Base-by-base conservation (phyloP, 73 alveolate genomes). In the Effrenium voratum region DNA sequence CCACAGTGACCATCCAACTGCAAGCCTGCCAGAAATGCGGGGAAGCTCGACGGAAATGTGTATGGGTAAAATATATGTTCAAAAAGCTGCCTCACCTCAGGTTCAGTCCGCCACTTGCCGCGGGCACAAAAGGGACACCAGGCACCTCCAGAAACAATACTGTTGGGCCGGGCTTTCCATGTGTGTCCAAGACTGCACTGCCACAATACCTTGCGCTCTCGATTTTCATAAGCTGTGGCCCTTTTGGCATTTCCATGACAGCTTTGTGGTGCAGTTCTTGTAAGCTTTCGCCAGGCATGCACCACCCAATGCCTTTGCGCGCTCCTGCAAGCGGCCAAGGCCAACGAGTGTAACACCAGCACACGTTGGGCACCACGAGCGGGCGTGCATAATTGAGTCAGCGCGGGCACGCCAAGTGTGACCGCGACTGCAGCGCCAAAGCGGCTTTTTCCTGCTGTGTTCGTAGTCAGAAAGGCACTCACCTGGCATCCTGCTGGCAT, bases 1-100 rank as follows among this genome's bases (percentile, higher is more conserved):
- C 66, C 3, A 32, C 66, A 43, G 66, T 43, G 41, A 34, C 88
- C 88, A 43, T 77, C 88, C 88, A 77, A 30, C 88, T 77, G 63
- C 88, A 77, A 30, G 24, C 88, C 88, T 26, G 12, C 36, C 66
- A 77, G 60, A 30, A 77, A 77, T 34, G 15, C 13, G 32, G 88
- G 88, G 44, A 3, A 45, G 60, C 36, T 26, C 40, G 88, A 43
- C 28, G 45, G 28, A 45, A 77, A 77, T 26, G 1, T 24, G 10
- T 40, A 13, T 8, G 63, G 63, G 13, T 19, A 19, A 30, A 77
- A 77, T 1, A 77, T 43, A 24, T 43, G 16, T 32, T 77, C 63
- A 30, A 77, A 46, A 32, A 41, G 38, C 40, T 30, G 15, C 38
- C 88, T 55, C 43, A 77, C 44, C 55, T 26, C 63, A 19, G 63